Base-by-base conservation (phyloP, 768 basidiomycete genomes). In the Pleurotus tuber-regium region DNA sequence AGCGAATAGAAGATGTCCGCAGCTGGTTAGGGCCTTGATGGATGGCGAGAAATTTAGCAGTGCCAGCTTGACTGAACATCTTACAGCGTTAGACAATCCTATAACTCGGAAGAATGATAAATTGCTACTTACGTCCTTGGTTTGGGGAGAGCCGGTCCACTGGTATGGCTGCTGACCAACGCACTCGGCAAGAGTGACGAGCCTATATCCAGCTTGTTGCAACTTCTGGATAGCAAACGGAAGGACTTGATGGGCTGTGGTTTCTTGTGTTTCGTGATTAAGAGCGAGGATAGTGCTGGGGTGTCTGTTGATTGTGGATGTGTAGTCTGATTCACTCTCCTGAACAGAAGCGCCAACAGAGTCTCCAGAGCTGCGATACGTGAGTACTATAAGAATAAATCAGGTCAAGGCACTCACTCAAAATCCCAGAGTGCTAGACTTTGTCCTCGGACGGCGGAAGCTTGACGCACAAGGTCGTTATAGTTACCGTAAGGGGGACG, bases 401-500 rank as follows among this genome's bases (percentile, higher is more conserved):
- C 14, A 24, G 23, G 42, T 10, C 24, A 46, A 28, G 8, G 16
- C 31, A 58, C 65, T 44, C 29, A 69, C 70, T 69, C 69, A 16
- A 69, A 62, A 50, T 70, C 67, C 68, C 69, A 70, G 12, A 53
- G 54, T n/a, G 65, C 63, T 3, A 68, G 50, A 4, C 51, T 54
- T 48, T 68, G 65, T 8, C 61, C 60, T 18, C 61, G 61, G 2
- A 36, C 43, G 7, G 26, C 47, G 14, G 65, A 57, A 18, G 58
- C 65, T 18, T 54, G 28, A 9, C 58, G 54, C 16, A 72, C 71
- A 3, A 57, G 28, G 35, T 68, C 58, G 50, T 73, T 71, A 58
- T 66, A 69, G 19, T 60, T 62, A 7, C 73, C 73, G 48, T 68
- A 74, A 3, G 73, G 72, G 29, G 73, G 70, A 12, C 72, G 66